These are phyloP conservation scores for Colletotrichum coccodes DNA, from an alignment of 2,329 filamentous ascomycete species.

Conservation along the genomic window DNA sequence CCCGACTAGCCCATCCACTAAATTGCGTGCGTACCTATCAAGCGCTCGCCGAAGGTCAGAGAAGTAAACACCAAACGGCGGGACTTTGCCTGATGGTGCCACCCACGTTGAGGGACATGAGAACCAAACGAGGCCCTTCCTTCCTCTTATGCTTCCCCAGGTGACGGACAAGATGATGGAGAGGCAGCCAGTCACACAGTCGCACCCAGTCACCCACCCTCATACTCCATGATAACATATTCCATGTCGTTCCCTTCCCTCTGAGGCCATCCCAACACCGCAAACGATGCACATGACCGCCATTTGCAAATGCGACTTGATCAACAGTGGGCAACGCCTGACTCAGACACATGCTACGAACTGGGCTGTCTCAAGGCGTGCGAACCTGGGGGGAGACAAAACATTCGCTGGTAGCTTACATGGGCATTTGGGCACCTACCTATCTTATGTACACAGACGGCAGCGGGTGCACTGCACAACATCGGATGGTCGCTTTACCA, in stretches of 20 bases:
- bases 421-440: neutral
- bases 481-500: neutral
- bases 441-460: neutral
- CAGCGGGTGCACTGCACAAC: neutral
- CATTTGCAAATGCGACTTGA: neutral
- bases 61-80: conserved; percentile 12
- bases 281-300: conserved; percentile 16
- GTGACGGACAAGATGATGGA: neutral
- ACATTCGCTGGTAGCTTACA: neutral
- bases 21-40: conserved; percentile 23
- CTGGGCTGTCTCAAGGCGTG: neutral
- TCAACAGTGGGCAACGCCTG: conserved; percentile 13
- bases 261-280: conserved; percentile 7
- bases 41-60: conserved; percentile 12
- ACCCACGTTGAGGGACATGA: neutral
- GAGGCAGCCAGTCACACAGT: neutral
- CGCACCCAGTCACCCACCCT: neutral
- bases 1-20: conserved; percentile 19
- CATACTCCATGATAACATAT: conserved; percentile 6
- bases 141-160: neutral
- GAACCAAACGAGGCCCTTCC: neutral
- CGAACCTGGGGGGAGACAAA: conserved; percentile 17
- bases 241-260: conserved; percentile 16
- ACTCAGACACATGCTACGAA: conserved; percentile 13
- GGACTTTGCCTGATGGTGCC: neutral